Conservation (phyloP, 768 basidiomycete species). For the Exidia glandulosa region DNA sequence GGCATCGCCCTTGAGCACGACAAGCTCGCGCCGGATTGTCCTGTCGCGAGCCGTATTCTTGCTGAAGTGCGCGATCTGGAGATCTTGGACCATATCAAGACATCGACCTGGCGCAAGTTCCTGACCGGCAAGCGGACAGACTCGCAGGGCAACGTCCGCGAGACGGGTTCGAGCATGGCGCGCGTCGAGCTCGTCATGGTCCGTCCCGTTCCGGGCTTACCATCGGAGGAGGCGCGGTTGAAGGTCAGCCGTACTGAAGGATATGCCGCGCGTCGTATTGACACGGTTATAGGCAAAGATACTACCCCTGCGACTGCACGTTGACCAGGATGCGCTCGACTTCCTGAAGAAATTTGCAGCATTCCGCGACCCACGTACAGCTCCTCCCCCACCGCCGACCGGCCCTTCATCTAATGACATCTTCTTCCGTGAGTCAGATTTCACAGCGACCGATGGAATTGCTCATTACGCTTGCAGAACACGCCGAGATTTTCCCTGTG, state of each 20-base stretch:
- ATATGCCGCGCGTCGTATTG: neutral
- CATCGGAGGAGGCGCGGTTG: conserved; percentile 67
- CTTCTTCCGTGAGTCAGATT: conserved; percentile 55
- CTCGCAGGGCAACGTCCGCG: conserved; percentile 76
- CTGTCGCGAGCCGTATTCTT: conserved; percentile 53
- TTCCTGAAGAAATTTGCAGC: conserved; percentile 95
- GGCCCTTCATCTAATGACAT: conserved; percentile 33
- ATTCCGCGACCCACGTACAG: conserved; percentile 56
- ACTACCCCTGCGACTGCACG: conserved; percentile 80
- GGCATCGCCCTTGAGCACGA: conserved; percentile 59
- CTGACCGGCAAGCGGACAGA: conserved; percentile 77
- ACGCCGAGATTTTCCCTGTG: conserved; percentile 90
- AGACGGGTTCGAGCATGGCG: conserved; percentile 92
- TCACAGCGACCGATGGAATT: neutral
- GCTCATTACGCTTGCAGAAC: conserved; percentile 41
- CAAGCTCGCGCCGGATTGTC: conserved; percentile 42
- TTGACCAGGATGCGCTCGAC: conserved; percentile 97
- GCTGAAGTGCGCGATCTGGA: conserved; percentile 64
- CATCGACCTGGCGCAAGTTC: conserved; percentile 98
- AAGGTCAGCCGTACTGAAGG: conserved; percentile 39
- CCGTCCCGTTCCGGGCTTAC: conserved; percentile 54
- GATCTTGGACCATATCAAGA: conserved; percentile 95
- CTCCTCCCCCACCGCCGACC: conserved; percentile 20
- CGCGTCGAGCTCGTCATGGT: conserved; percentile 69
- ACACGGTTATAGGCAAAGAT: conserved; percentile 60